A percentile compares a stretch with the other conserved stretches of the same genome.
phyloP scores from a whole-genome alignment of 192 early-diverging fungal genomes.

The Umbelopsis sp. region DNA sequence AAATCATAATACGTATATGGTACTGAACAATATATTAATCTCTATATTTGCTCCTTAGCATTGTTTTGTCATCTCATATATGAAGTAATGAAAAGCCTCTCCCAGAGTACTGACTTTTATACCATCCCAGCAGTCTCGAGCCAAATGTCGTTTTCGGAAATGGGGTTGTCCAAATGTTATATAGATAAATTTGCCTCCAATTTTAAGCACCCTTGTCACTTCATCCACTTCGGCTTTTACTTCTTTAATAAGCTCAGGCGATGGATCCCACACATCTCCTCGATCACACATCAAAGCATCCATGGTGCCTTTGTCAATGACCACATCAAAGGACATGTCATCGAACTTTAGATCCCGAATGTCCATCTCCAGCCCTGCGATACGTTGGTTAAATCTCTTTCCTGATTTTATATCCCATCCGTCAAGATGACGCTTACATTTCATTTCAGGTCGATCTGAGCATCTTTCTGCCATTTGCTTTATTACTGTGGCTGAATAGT shows the following conservation, averaged over 20 bases:
- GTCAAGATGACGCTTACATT: constrained; percentile 44
- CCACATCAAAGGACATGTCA: constrained; percentile 67
- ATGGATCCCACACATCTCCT: constrained; percentile 89
- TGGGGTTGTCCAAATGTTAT: constrained; percentile 93
- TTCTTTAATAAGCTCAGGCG: constrained; percentile 64
- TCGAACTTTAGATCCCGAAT: constrained; percentile 71
- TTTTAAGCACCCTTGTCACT: constrained; percentile 73
- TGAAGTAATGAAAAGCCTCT: constrained; percentile 81
- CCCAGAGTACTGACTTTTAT: constrained; percentile 71
- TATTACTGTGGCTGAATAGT: constrained; percentile 80
- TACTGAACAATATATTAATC: background rate
- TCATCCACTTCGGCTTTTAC: constrained; percentile 76
- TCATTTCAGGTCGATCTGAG: constrained; percentile 53
- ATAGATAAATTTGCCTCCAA: constrained; percentile 81
- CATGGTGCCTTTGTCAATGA: constrained; percentile 91
- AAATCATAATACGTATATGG: background rate
- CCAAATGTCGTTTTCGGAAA: constrained; percentile 76
- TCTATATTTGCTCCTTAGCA: background rate
- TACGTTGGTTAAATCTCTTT: background rate
- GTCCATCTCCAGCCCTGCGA: constrained; percentile 71
- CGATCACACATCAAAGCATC: constrained; percentile 87
- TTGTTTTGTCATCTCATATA: constrained; percentile 66
- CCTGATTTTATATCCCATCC: too few species aligned
- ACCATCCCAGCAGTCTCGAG: constrained; percentile 62
- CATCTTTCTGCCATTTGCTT: constrained; percentile 69